These are phyloP conservation scores for Pseudovirgaria hyperparasitica DNA, from an alignment of 2,329 filamentous ascomycete genomes.

Conservation along the genomic window DNA sequence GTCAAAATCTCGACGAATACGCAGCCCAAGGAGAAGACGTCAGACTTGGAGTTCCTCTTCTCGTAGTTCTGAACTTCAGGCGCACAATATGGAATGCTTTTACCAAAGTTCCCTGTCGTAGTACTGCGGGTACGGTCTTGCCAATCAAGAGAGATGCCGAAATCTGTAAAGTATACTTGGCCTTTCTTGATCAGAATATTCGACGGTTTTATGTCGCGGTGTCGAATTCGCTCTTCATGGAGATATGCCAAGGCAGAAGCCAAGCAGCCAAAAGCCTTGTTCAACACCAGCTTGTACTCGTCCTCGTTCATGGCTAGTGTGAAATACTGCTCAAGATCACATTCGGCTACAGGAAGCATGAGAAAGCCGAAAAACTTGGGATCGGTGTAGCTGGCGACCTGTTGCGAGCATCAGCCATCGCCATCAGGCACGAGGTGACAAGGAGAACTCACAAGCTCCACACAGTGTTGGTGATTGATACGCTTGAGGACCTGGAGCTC, in stretches of 20 bases:
- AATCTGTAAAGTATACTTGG: conserved; percentile 4
- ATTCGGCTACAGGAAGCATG: conserved; percentile 4
- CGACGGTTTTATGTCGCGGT: conserved; percentile 3
- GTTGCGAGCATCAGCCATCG: too few relatives aligned
- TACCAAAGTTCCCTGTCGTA: conserved; percentile 1
- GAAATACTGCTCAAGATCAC: conserved; percentile 3
- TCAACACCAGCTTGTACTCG: background rate
- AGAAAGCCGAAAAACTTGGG: conserved; percentile 2
- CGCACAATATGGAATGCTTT: conserved; percentile 5
- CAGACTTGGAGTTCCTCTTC: conserved; percentile 6
- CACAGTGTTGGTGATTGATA: conserved; percentile 9
- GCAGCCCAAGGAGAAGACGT: conserved; percentile 11
- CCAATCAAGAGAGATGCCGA: conserved; percentile 6
- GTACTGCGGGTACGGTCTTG: conserved; percentile 1
- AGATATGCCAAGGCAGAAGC: conserved; percentile 10
- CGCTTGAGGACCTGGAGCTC: conserved; percentile 9
- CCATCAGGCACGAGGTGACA: too few relatives aligned
- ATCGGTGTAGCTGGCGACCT: conserved; percentile 6
- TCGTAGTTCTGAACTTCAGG: conserved; percentile 6
- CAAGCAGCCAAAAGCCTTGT: conserved; percentile 13
- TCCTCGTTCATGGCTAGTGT: background rate
- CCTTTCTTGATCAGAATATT: conserved; percentile 1
- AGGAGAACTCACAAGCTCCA: conserved; percentile 12
- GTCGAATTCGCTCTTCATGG: conserved; percentile 7
- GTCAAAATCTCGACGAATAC: conserved; percentile 9